Evolutionary conservation across 441 rosid species (phyloP).

Genomic region (California macrophylla): DNA sequence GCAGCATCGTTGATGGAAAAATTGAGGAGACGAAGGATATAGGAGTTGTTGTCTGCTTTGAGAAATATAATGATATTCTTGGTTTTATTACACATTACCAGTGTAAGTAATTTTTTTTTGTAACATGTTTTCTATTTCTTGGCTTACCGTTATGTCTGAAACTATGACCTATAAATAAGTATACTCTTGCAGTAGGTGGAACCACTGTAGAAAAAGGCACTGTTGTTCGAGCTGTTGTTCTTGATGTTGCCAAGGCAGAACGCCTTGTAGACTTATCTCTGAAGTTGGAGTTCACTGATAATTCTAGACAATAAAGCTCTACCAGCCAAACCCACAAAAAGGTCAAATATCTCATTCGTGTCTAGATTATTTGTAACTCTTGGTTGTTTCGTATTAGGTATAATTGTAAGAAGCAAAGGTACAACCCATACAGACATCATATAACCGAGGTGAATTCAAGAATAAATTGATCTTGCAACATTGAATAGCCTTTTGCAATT

Average conservation of each 20-base stretch:
- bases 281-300: conserved; percentile 55
- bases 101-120: conserved; percentile 37
- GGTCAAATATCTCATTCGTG: conserved; percentile 34
- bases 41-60: conserved; percentile 74
- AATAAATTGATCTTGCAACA: conserved; percentile 8
- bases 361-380: background rate
- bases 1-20: conserved; percentile 60
- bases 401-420: background rate
- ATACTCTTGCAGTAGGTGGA: conserved; percentile 53
- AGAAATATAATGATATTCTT: conserved; percentile 44
- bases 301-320: conserved; percentile 30
- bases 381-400: background rate
- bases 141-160: conserved; percentile 8
- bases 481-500: conserved; percentile 6
- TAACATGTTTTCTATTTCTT: background rate
- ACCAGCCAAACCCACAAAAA: conserved; percentile 35
- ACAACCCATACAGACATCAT: conserved; percentile 36
- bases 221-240: conserved; percentile 60
- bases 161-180: conserved; percentile 15
- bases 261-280: conserved; percentile 80
- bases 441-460: conserved; percentile 66
- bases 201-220: conserved; percentile 44
- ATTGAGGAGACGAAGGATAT: conserved; percentile 64
- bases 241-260: conserved; percentile 75
- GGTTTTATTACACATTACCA: conserved; percentile 82